Percentiles rank a stretch among this genome's conserved stretches.
phyloP scores from a whole-genome alignment of 306 rosid genomes.

The Prunus campanulata region DNA sequence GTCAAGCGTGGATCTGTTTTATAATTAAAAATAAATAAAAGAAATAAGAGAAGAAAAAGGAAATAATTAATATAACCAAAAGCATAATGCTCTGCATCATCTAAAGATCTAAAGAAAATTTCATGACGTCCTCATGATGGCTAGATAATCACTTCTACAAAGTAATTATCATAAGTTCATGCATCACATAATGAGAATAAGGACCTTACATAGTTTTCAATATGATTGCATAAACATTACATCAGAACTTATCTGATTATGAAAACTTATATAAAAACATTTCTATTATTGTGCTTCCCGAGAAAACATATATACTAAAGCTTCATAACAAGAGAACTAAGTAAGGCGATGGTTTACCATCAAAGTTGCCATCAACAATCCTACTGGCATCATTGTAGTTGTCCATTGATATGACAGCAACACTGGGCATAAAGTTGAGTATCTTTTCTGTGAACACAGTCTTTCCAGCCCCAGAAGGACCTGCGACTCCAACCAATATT shows the following conservation, averaged over 20 bases:
- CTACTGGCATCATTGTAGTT: slow-evolving; percentile 95
- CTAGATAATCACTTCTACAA: neutral
- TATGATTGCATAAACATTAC: neutral
- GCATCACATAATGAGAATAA: neutral
- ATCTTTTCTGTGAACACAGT: slow-evolving; percentile 91
- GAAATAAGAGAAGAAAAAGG: slow-evolving; percentile 1
- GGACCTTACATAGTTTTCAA: neutral
- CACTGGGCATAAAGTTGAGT: slow-evolving; percentile 84
- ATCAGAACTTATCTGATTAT: neutral
- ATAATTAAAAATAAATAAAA: slow-evolving; percentile 5
- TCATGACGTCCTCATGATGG: neutral
- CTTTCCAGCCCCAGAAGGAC: slow-evolving; percentile 99
- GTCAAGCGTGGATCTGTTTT: slow-evolving; percentile 96
- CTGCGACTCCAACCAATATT: slow-evolving; percentile 88
- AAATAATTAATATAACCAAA: neutral
- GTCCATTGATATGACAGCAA: slow-evolving; percentile 99
- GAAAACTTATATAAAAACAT: slow-evolving; percentile 1
- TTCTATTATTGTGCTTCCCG: slow-evolving; percentile 3
- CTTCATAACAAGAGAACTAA: slow-evolving; percentile 18
- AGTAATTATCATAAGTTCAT: neutral
- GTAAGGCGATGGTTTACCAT: slow-evolving; percentile 56
- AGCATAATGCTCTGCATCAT: neutral
- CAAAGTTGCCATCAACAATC: slow-evolving; percentile 94
- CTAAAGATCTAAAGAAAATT: slow-evolving; percentile 6
- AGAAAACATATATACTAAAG: slow-evolving; percentile 11